Conservation (phyloP, 75 land plant species). For the Azolla pinnata region DNA sequence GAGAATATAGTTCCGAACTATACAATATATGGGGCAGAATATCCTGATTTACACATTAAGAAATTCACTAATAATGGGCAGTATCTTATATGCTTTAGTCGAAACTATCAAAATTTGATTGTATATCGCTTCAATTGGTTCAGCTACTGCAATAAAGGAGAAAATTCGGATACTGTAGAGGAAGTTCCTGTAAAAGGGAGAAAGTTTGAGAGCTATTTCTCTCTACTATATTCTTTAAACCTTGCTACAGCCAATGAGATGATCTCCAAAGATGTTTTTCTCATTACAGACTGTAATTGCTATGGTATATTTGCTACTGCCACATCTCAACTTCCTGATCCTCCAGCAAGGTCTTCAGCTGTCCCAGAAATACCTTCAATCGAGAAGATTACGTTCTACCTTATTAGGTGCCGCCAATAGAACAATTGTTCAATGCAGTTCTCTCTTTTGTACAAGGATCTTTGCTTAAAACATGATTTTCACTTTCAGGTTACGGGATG, state of each 20-base stretch:
- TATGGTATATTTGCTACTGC: constrained; percentile 92
- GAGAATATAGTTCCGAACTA: constrained; percentile 81
- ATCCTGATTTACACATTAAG: constrained; percentile 68
- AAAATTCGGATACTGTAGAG: constrained; percentile 27
- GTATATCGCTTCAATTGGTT: constrained; percentile 83
- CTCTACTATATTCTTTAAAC: constrained; percentile 45
- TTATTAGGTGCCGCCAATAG: constrained; percentile 48
- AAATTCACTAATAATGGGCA: constrained; percentile 88
- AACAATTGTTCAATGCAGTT: neutral
- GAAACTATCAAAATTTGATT: constrained; percentile 65
- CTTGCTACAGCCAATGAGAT: constrained; percentile 62
- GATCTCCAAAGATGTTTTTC: constrained; percentile 86
- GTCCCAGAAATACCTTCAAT: constrained; percentile 69
- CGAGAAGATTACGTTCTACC: constrained; percentile 74
- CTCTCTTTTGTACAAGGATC: neutral
- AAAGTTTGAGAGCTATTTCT: constrained; percentile 87
- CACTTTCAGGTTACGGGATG: constrained; percentile 66
- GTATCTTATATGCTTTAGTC: constrained; percentile 73
- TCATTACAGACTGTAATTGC: constrained; percentile 50
- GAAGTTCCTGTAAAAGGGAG: constrained; percentile 51
- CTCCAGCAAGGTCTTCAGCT: constrained; percentile 53
- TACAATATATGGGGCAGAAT: constrained; percentile 79
- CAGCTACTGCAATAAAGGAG: constrained; percentile 48
- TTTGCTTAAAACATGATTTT: constrained; percentile 7
- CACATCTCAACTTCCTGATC: constrained; percentile 57